Evolutionary conservation across 345 rosid species (phyloP).

Genomic region (Diplotaxis tenuifolia): DNA sequence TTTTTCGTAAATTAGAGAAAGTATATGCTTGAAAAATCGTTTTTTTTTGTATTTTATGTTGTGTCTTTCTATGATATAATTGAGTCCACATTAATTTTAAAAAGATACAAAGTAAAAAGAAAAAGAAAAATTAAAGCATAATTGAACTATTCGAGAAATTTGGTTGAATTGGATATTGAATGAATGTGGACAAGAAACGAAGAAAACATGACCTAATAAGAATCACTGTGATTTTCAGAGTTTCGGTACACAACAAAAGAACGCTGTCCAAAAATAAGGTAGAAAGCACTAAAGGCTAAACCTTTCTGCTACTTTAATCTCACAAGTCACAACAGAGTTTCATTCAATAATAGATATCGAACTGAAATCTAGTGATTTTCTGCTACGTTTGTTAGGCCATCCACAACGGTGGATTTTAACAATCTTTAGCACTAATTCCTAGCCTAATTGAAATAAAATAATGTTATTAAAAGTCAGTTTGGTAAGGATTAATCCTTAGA

Average conservation of each 20-base stretch:
- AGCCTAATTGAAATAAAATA: too few relatives aligned
- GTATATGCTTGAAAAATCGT: background rate
- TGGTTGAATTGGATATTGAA: background rate
- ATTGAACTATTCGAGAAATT: background rate
- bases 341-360: too few relatives aligned
- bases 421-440: too few relatives aligned
- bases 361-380: too few relatives aligned
- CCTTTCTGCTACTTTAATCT: too few relatives aligned
- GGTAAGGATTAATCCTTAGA: too few relatives aligned
- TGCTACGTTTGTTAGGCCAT: too few relatives aligned
- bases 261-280: constrained; percentile 20
- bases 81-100: background rate
- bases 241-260: constrained; percentile 17
- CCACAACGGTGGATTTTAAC: too few relatives aligned
- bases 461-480: too few relatives aligned
- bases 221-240: constrained; percentile 9
- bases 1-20: background rate
- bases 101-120: background rate
- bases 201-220: background rate
- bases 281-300: constrained; percentile 7
- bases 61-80: background rate
- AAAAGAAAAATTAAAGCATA: too few relatives aligned
- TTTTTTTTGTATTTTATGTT: background rate
- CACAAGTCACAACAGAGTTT: too few relatives aligned
- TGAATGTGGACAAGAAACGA: background rate